Conservation (phyloP, 305 asterid species). For the Fraxinus paxiana region DNA sequence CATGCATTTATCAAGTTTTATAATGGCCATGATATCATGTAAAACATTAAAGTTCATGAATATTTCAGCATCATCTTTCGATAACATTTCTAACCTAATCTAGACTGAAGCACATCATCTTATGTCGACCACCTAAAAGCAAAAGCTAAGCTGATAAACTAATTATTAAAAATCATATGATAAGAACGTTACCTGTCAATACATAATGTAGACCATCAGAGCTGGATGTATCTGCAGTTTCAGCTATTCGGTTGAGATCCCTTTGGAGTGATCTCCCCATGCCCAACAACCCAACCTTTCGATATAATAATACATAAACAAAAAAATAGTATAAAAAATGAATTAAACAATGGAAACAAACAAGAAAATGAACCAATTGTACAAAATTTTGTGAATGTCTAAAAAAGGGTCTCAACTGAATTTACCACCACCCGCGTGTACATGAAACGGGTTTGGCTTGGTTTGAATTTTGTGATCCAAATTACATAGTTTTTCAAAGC, state of each 20-base stretch:
- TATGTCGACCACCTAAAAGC: background rate
- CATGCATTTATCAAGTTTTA: background rate
- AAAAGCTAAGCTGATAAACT: background rate
- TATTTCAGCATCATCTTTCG: background rate
- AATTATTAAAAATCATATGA: background rate
- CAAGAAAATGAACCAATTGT: background rate
- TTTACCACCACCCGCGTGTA: background rate
- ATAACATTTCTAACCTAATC: background rate
- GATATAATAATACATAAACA: constrained; percentile 7
- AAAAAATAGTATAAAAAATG: background rate
- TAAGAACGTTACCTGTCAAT: constrained; percentile 60
- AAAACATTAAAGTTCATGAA: background rate
- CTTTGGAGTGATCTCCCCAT: constrained; percentile 76
- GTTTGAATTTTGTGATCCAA: background rate
- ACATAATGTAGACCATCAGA: constrained; percentile 80
- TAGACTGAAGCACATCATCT: background rate
- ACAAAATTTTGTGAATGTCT: background rate
- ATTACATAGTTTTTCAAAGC: background rate
- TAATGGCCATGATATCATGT: background rate
- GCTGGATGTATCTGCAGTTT: constrained; percentile 83
- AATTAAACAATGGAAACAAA: background rate
- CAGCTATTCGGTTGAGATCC: constrained; percentile 86
- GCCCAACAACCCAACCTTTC: constrained; percentile 85
- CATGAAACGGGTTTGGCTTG: background rate
- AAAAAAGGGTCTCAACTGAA: background rate